These are phyloP conservation scores for Colletotrichum sublineola DNA, from an alignment of 2,329 filamentous ascomycete species.

Conservation along the genomic window DNA sequence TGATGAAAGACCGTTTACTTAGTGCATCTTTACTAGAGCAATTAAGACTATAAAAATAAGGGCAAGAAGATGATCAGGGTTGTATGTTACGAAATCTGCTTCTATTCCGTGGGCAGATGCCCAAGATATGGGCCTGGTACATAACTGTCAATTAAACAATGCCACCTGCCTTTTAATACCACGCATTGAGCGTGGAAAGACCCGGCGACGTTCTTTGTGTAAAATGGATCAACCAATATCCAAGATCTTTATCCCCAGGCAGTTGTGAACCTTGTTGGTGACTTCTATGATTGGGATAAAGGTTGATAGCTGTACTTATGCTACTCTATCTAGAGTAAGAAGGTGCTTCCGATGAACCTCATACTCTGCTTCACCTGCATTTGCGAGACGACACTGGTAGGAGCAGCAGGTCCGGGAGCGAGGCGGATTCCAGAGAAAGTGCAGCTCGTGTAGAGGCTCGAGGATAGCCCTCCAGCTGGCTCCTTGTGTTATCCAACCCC, in stretches of 20 bases:
- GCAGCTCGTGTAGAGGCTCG: too few relatives aligned
- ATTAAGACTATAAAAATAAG: background rate
- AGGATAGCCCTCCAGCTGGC: background rate
- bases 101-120: background rate
- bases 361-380: too few relatives aligned
- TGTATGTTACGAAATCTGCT: too few relatives aligned
- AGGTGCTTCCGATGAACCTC: background rate
- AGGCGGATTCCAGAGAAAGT: background rate
- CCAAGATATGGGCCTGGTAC: too few relatives aligned
- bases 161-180: background rate
- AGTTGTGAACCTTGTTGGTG: background rate
- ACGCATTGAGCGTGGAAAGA: background rate
- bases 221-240: background rate
- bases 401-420: too few relatives aligned
- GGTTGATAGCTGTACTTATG: background rate
- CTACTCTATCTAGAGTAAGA: background rate
- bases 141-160: background rate
- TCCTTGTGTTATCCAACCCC: background rate
- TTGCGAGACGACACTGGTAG: background rate
- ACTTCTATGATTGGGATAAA: background rate
- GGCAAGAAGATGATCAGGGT: fast-evolving
- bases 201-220: fast-evolving
- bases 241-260: background rate
- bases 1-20: background rate
- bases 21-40: background rate